Evolutionary conservation across 192 early-diverging fungal genomes (phyloP).

Genomic region (Linnemannia zychae): DNA sequence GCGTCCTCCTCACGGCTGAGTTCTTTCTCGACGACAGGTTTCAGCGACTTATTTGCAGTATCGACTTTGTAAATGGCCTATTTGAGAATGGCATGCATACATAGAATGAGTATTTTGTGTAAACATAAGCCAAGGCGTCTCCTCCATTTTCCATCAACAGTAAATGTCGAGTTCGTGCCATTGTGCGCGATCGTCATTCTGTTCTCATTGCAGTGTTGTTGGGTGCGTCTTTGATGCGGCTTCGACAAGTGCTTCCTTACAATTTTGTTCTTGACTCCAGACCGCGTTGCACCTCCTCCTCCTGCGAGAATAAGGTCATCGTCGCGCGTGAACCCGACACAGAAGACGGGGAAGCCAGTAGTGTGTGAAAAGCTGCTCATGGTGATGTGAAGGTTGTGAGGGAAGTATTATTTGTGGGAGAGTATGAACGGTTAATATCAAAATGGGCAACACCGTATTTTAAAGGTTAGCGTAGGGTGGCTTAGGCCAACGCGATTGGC

Average conservation of each 20-base stretch:
- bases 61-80: constrained; percentile 71
- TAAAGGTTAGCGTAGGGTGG: too few species aligned
- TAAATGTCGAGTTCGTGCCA: background rate
- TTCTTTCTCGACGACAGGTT: constrained; percentile 51
- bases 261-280: constrained; percentile 91
- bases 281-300: constrained; percentile 85
- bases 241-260: constrained; percentile 58
- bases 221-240: background rate
- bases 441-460: too few species aligned
- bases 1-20: constrained; percentile 82
- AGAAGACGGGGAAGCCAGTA: constrained; percentile 73
- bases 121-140: background rate
- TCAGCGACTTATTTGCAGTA: constrained; percentile 34
- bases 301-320: constrained; percentile 82
- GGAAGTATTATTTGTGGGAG: too few species aligned
- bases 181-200: background rate
- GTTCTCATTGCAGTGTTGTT: too few species aligned
- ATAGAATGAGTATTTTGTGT: background rate
- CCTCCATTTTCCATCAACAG: background rate
- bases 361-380: constrained; percentile 58
- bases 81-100: constrained; percentile 4
- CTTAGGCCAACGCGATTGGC: too few species aligned
- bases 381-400: background rate
- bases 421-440: background rate
- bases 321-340: constrained; percentile 67